phyloP scores from a whole-genome alignment of 202 grass and related monocot species.

The Dendrocalamus latiflorus region DNA sequence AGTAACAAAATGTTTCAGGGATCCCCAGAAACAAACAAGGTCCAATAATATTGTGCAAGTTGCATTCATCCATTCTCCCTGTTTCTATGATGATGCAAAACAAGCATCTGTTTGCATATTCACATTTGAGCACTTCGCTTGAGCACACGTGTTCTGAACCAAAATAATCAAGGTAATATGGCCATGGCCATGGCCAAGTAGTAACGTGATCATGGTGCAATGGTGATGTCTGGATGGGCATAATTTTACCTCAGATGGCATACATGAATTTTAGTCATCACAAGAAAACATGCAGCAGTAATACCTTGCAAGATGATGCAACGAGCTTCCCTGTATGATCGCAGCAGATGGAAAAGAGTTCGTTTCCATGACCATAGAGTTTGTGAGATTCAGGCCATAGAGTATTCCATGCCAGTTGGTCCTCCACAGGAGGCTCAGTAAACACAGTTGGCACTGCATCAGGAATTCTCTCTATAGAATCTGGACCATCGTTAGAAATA shows the following conservation, averaged over 20 bases:
- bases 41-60: too few relatives aligned
- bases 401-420: slow-evolving; percentile 89
- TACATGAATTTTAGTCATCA: neutral
- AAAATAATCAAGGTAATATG: neutral
- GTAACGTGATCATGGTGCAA: neutral
- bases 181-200: neutral
- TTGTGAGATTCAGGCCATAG: slow-evolving; percentile 98
- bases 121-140: neutral
- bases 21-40: too few relatives aligned
- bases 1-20: too few relatives aligned
- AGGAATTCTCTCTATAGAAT: slow-evolving; percentile 74
- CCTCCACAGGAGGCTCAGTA: slow-evolving; percentile 66
- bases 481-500: slow-evolving; percentile 46
- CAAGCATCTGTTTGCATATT: neutral
- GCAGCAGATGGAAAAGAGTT: slow-evolving; percentile 79
- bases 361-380: slow-evolving; percentile 94
- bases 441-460: slow-evolving; percentile 57
- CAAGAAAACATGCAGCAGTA: slow-evolving; percentile 5
- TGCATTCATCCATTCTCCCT: too few relatives aligned
- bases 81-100: neutral
- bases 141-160: neutral
- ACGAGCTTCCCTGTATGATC: slow-evolving; percentile 79
- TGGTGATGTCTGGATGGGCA: neutral
- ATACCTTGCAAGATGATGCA: slow-evolving; percentile 94
- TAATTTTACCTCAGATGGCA: neutral